phyloP scores from a whole-genome alignment of 164 flowering plant genomes.

The Sedum album region DNA sequence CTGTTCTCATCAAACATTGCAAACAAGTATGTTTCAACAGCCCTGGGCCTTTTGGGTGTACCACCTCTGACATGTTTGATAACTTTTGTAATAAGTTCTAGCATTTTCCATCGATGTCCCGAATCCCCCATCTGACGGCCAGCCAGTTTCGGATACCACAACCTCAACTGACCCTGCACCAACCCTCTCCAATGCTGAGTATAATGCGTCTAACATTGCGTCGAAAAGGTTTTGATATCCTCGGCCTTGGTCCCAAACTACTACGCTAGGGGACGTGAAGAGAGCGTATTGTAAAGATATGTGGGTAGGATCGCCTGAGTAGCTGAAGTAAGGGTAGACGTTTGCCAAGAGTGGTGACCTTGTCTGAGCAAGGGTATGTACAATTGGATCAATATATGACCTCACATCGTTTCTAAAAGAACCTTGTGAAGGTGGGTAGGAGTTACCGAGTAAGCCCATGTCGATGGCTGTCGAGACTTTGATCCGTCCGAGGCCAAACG shows the following conservation, averaged over 20 bases:
- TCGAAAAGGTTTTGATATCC: no score
- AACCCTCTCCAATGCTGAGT: no score
- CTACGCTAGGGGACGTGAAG: no score
- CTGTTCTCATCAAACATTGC: no score
- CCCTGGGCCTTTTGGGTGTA: no score
- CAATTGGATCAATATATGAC: constrained; percentile 20
- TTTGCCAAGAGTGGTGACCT: constrained; percentile 27
- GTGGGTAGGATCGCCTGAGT: constrained; percentile 17
- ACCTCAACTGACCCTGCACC: no score
- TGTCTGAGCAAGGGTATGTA: constrained; percentile 8
- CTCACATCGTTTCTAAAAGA: constrained; percentile 18
- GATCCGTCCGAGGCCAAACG: constrained; percentile 23
- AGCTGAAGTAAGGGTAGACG: constrained; percentile 28
- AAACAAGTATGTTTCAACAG: no score
- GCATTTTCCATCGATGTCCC: background rate
- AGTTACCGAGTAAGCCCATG: constrained; percentile 24
- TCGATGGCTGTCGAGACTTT: constrained; percentile 35
- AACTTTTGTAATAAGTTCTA: no score
- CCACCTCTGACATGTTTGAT: no score
- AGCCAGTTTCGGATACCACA: background rate
- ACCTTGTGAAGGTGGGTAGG: constrained; percentile 33
- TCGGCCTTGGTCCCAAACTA: constrained; percentile 14
- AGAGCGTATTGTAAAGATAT: constrained; percentile 24
- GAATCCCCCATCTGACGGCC: background rate
- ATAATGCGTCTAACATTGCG: no score